These are phyloP conservation scores for Cerioporus squamosus DNA, from an alignment of 1,284 basidiomycete genomes.

Conservation along the genomic window DNA sequence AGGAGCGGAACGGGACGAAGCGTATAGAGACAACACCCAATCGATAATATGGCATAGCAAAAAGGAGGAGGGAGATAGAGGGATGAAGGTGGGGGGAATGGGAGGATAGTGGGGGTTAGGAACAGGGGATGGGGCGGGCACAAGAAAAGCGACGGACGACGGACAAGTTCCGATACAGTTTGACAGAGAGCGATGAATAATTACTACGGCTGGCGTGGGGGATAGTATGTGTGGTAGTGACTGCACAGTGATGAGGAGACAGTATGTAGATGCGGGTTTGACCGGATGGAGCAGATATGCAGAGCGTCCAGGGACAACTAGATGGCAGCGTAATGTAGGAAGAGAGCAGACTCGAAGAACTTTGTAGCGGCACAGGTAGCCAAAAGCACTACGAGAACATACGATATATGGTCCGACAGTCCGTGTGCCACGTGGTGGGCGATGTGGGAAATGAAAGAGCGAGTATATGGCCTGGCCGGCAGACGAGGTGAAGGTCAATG, in stretches of 20 bases:
- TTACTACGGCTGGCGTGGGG: slow-evolving; percentile 9
- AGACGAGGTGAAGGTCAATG: background rate
- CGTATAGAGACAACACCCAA: slow-evolving; percentile 21
- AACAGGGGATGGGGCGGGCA: background rate
- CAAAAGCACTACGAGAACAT: slow-evolving; percentile 26
- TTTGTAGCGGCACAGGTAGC: slow-evolving; percentile 12
- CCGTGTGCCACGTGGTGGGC: background rate
- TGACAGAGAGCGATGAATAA: slow-evolving; percentile 21
- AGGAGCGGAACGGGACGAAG: background rate
- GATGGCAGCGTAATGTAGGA: slow-evolving; percentile 25
- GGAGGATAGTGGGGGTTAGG: background rate
- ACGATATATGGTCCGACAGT: slow-evolving; percentile 21
- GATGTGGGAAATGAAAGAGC: background rate
- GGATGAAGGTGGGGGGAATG: background rate
- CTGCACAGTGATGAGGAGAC: background rate
- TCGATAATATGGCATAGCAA: slow-evolving; percentile 18
- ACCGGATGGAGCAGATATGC: slow-evolving; percentile 12
- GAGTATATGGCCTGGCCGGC: slow-evolving; percentile 11
- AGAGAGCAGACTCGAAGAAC: slow-evolving; percentile 15
- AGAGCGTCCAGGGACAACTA: slow-evolving; percentile 25
- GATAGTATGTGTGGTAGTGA: slow-evolving; percentile 12
- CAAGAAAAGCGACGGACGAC: background rate
- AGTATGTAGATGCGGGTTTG: slow-evolving; percentile 1
- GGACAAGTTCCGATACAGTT: slow-evolving; percentile 23
- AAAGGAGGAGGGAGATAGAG: background rate